Conservation (phyloP, 1,139 yeast species). For the Scheffersomyces lignicola region DNA sequence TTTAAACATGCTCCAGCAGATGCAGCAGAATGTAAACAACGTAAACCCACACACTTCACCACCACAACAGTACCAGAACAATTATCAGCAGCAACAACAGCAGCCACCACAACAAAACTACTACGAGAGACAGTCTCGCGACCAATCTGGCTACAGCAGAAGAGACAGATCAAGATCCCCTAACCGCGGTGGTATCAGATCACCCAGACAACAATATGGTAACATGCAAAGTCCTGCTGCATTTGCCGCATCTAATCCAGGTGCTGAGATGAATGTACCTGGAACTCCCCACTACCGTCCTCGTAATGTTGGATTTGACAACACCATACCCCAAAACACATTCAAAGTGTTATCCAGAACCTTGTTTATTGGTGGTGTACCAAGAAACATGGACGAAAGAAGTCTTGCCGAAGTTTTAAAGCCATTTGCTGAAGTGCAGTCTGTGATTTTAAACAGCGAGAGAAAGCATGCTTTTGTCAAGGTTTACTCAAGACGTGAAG, state of each 20-base stretch:
- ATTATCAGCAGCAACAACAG: constrained; percentile 16
- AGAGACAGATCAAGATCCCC: constrained; percentile 63
- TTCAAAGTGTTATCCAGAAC: constrained; percentile 88
- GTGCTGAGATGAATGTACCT: constrained; percentile 63
- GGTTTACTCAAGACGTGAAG: constrained; percentile 93
- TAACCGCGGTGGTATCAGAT: constrained; percentile 31
- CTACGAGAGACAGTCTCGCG: constrained; percentile 26
- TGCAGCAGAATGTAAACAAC: constrained; percentile 25
- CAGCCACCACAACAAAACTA: constrained; percentile 11
- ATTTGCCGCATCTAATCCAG: constrained; percentile 13
- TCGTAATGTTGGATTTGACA: constrained; percentile 68
- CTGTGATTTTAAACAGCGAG: constrained; percentile 81
- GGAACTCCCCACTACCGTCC: constrained; percentile 75
- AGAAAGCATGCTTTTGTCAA: constrained; percentile 95
- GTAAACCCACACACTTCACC: constrained; percentile 7
- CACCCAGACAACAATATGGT: constrained; percentile 24
- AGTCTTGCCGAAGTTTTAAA: constrained; percentile 66
- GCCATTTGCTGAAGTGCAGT: constrained; percentile 95
- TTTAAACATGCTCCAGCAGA: constrained; percentile 45
- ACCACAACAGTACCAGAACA: constrained; percentile 6
- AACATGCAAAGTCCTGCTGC: constrained; percentile 8
- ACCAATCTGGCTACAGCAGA: constrained; percentile 38
- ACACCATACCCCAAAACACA: constrained; percentile 72
- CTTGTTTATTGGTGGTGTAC: constrained; percentile 90
- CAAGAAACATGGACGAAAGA: constrained; percentile 74